A percentile compares a stretch with the other conserved stretches of the same genome.
phyloP scores from a whole-genome alignment of 129 eudicot species.

The Ambrosia artemisiifolia region DNA sequence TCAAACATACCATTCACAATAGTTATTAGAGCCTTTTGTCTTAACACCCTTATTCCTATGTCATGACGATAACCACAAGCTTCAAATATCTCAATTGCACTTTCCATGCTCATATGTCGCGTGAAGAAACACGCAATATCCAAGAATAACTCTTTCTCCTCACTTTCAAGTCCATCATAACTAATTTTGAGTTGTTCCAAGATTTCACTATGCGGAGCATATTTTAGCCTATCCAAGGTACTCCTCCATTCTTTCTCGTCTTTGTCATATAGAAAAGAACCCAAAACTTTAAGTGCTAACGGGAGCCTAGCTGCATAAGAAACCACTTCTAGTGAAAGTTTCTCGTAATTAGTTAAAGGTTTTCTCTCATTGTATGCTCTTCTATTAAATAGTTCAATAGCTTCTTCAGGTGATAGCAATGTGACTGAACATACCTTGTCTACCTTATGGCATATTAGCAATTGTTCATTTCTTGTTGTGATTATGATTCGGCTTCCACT shows the following conservation, averaged over 20 bases:
- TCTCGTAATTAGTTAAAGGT: neutral
- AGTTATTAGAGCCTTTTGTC: neutral
- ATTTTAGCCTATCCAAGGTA: neutral
- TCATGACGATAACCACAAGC: neutral
- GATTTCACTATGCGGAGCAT: neutral
- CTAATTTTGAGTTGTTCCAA: neutral
- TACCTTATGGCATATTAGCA: neutral
- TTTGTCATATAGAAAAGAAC: neutral
- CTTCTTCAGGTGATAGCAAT: neutral
- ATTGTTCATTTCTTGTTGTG: neutral
- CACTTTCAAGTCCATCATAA: neutral
- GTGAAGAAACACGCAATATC: neutral
- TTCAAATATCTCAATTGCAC: neutral
- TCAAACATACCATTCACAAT: neutral
- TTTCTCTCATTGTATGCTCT: neutral
- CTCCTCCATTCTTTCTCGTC: neutral
- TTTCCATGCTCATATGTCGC: neutral
- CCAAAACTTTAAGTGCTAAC: neutral
- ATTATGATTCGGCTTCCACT: constrained; percentile 1
- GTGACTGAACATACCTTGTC: neutral
- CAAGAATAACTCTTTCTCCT: neutral
- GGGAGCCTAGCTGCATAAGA: neutral
- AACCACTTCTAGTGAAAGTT: neutral
- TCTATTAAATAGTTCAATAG: neutral
- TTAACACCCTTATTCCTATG: neutral